Percentiles rank a stretch among this genome's conserved stretches.
These are phyloP conservation scores for Cardamine chenopodiifolia DNA, from an alignment of 345 rosid genomes.

Conservation along the genomic window DNA sequence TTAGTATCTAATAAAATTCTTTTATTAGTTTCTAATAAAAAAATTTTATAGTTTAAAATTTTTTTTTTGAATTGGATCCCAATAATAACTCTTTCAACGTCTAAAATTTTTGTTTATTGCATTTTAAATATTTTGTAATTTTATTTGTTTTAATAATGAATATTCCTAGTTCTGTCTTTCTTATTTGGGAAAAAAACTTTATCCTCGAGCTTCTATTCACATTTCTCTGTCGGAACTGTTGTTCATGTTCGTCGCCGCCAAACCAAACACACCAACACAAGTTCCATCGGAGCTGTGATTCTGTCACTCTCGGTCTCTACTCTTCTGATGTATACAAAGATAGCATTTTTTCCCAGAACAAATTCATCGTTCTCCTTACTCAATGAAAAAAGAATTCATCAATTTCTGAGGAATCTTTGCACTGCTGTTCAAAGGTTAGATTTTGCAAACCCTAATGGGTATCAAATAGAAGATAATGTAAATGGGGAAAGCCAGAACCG, in stretches of 20 bases:
- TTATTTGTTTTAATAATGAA: no score
- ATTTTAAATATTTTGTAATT: no score
- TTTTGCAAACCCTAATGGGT: conserved; percentile 31
- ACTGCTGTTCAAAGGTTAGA: conserved; percentile 60
- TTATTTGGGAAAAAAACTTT: no score
- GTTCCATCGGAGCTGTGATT: background rate
- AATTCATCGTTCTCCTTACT: conserved; percentile 39
- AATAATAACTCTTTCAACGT: no score
- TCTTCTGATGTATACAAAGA: conserved; percentile 50
- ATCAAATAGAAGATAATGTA: conserved; percentile 1
- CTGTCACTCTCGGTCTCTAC: background rate
- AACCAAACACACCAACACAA: background rate
- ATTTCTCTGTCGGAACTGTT: background rate
- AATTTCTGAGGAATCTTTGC: conserved; percentile 40
- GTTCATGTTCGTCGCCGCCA: conserved; percentile 7
- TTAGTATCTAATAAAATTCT: no score
- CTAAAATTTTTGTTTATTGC: no score
- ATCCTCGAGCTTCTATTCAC: background rate
- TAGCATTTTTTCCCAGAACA: conserved; percentile 39
- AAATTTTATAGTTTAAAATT: no score
- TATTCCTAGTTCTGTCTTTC: no score
- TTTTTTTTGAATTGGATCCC: no score
- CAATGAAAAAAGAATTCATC: conserved; percentile 39
- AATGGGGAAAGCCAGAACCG: background rate
- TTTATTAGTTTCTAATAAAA: no score